A percentile compares a stretch with the other conserved stretches of the same genome.
These are phyloP conservation scores for Penicillium italicum DNA, from an alignment of 2,329 filamentous ascomycete genomes.

Conservation along the genomic window DNA sequence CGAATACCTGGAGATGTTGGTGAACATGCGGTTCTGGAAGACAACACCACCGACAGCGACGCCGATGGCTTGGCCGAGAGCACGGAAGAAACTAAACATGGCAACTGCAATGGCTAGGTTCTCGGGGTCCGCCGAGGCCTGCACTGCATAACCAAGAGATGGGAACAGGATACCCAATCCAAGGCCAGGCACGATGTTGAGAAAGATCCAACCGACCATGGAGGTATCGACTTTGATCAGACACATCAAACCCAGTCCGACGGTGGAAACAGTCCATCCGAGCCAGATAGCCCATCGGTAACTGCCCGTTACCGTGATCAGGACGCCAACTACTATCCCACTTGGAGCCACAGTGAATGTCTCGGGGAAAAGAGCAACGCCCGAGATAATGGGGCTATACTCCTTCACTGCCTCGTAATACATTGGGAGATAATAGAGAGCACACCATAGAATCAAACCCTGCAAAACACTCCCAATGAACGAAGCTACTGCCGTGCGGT, in stretches of 20 bases:
- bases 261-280: slow-evolving; percentile 59
- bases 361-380: slow-evolving; percentile 57
- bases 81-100: slow-evolving; percentile 65
- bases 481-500: slow-evolving; percentile 48
- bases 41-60: slow-evolving; percentile 65
- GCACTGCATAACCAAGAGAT: slow-evolving; percentile 59
- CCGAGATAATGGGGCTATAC: slow-evolving; percentile 52
- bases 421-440: slow-evolving; percentile 54
- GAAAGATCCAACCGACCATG: slow-evolving; percentile 55
- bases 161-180: slow-evolving; percentile 65
- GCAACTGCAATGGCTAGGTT: slow-evolving; percentile 60
- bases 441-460: slow-evolving; percentile 48
- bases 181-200: slow-evolving; percentile 58
- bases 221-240: slow-evolving; percentile 44
- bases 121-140: slow-evolving; percentile 56
- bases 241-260: slow-evolving; percentile 53
- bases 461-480: slow-evolving; percentile 56
- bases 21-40: slow-evolving; percentile 63
- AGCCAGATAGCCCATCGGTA: slow-evolving; percentile 60
- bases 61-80: slow-evolving; percentile 62
- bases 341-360: slow-evolving; percentile 63
- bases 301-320: slow-evolving; percentile 53
- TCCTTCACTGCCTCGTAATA: slow-evolving; percentile 49
- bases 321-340: slow-evolving; percentile 48
- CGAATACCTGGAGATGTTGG: slow-evolving; percentile 49